Conservation (phyloP, 768 basidiomycete genomes). For the Cyclocybe aegerita region DNA sequence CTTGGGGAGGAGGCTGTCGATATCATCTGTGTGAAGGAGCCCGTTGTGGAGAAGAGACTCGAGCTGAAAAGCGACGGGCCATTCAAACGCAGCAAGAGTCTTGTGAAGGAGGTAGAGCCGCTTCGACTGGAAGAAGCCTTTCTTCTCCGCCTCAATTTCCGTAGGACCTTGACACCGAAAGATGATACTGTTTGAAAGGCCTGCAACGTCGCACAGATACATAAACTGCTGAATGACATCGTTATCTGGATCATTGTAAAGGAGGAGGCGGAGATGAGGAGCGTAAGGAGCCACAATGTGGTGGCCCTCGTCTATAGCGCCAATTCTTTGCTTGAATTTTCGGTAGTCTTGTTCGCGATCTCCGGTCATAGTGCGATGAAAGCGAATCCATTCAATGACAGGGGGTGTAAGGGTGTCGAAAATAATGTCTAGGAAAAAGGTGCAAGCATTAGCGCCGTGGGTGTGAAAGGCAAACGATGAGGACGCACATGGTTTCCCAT, state of each 20-base stretch:
- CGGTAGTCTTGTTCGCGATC: slow-evolving; percentile 34
- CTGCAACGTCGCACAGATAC: slow-evolving; percentile 51
- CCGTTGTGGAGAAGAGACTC: slow-evolving; percentile 68
- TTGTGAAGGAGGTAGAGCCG: slow-evolving; percentile 44
- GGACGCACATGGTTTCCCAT: slow-evolving; percentile 63
- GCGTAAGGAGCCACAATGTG: slow-evolving; percentile 64
- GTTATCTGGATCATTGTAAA: slow-evolving; percentile 45
- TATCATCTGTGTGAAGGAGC: slow-evolving; percentile 57
- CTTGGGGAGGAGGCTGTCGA: slow-evolving; percentile 42
- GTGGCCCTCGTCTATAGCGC: slow-evolving; percentile 59
- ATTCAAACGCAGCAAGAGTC: slow-evolving; percentile 49
- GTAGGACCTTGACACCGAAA: slow-evolving; percentile 28
- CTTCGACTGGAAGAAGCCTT: slow-evolving; percentile 50
- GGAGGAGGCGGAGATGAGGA: slow-evolving; percentile 63
- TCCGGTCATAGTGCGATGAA: slow-evolving; percentile 51
- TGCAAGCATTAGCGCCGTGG: neutral
- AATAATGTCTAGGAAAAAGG: slow-evolving; percentile 50
- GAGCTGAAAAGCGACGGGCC: slow-evolving; percentile 76
- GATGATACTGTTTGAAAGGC: slow-evolving; percentile 33
- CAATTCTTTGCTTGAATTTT: slow-evolving; percentile 58
- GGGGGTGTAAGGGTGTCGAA: slow-evolving; percentile 71
- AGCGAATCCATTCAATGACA: slow-evolving; percentile 56
- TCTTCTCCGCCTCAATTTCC: slow-evolving; percentile 48
- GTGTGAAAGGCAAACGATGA: neutral
- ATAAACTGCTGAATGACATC: slow-evolving; percentile 53